Percentiles rank a stretch among this genome's conserved stretches.
Evolutionary conservation across 768 basidiomycete genomes (phyloP).

Genomic region (Phaeotremella fagi): DNA sequence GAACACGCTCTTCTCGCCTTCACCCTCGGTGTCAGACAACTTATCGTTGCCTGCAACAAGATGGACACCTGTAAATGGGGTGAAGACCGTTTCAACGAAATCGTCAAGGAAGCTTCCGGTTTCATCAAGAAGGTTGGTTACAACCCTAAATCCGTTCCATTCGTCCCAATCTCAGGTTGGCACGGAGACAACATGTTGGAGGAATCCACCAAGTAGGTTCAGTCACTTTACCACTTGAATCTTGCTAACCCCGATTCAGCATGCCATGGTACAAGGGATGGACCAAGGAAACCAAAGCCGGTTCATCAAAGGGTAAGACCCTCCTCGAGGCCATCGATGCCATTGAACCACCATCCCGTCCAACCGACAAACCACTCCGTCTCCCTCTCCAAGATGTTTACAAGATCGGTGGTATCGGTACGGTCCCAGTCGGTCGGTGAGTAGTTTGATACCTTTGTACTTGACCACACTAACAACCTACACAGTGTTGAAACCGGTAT

Average conservation of each 20-base stretch:
- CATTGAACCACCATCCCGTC: constrained; percentile 94
- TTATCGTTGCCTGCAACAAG: constrained; percentile 92
- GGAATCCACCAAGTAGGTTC: constrained; percentile 81
- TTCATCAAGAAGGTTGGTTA: constrained; percentile 99
- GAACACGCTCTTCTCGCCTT: constrained; percentile 99
- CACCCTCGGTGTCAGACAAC: constrained; percentile 99
- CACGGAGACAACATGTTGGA: constrained; percentile 99
- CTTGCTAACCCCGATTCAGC: constrained; percentile 51
- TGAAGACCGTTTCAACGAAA: constrained; percentile 99
- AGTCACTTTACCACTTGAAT: constrained; percentile 11
- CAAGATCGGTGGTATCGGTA: constrained; percentile 99
- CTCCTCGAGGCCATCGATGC: constrained; percentile 99
- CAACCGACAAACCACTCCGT: constrained; percentile 99
- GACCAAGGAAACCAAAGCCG: constrained; percentile 91
- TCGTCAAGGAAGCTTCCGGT: constrained; percentile 91
- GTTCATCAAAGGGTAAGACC: constrained; percentile 95
- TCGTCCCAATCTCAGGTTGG: constrained; percentile 99
- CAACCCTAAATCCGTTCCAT: constrained; percentile 97
- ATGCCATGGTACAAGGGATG: constrained; percentile 99
- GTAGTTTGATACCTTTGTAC: too few species aligned
- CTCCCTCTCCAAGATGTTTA: constrained; percentile 99
- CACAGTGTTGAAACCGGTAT: constrained; percentile 99
- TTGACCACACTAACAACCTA: too few species aligned
- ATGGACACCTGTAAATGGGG: constrained; percentile 99
- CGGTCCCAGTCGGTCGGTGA: constrained; percentile 99